phyloP scores from a whole-genome alignment of 164 flowering plant species.

The Annona squamosa region DNA sequence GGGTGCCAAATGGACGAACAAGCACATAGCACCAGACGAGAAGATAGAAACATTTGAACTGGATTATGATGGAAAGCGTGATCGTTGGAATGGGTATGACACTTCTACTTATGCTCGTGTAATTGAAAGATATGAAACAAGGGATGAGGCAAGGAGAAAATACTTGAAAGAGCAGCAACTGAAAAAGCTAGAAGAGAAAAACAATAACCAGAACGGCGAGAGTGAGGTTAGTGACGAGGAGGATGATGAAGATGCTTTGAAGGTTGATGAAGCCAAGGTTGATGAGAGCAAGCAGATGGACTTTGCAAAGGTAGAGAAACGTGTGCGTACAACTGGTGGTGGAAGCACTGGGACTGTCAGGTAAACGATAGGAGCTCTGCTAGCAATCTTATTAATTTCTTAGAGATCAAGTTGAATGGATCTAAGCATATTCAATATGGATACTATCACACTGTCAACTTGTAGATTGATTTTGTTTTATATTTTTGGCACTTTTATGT shows the following conservation, averaged over 20 bases:
- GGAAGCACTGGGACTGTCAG: conserved; percentile 96
- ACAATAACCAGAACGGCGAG: conserved; percentile 44
- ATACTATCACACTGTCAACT: not conserved
- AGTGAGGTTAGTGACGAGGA: conserved; percentile 55
- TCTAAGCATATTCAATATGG: not conserved
- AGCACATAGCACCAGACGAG: conserved; percentile 72
- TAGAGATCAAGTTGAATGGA: not conserved
- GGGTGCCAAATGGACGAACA: conserved; percentile 70
- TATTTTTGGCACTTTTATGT: not conserved
- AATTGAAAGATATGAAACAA: conserved; percentile 63
- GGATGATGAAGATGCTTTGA: conserved; percentile 65
- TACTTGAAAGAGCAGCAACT: conserved; percentile 64
- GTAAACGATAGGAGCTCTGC: conserved; percentile 18
- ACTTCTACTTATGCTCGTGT: conserved; percentile 57
- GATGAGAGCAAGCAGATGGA: conserved; percentile 88
- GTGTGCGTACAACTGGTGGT: conserved; percentile 96
- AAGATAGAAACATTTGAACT: conserved; percentile 70
- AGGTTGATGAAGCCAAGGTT: conserved; percentile 81
- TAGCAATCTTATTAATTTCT: not conserved
- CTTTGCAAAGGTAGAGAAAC: conserved; percentile 93
- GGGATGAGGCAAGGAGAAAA: conserved; percentile 66
- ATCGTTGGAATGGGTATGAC: conserved; percentile 84
- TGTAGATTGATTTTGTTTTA: not conserved
- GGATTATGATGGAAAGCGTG: conserved; percentile 74
- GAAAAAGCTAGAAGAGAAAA: conserved; percentile 72